Base-by-base conservation (phyloP, 2,329 filamentous ascomycete genomes). In the Aspergillus texensis region DNA sequence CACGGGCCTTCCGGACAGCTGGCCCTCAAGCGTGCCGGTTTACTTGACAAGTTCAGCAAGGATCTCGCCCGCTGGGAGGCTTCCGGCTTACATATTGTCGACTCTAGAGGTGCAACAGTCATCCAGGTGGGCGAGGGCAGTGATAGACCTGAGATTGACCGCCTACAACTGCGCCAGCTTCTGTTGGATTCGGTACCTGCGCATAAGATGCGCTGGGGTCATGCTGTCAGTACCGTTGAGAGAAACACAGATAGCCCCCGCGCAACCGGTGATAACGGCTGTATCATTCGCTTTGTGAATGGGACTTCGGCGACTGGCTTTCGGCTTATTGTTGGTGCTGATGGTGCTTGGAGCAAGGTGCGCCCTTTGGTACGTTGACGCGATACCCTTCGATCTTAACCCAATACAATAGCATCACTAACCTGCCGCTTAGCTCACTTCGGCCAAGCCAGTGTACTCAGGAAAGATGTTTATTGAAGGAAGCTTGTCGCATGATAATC, bases 311-410 rank as follows among this genome's bases (percentile, higher is more conserved):
- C 75, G 24, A 68, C 65, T 2, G 78, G 74, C 0, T 82, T 82
- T 65, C 72, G 77, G 46, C 76, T 85, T 3, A 74, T 85, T 6
- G 77, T 85, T 24, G 83, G 83, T 5, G 81, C 79, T 11, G 82
- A 84, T 67, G 82, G 82, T 6, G 79, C 80, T 1, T 83, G 80
- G 79, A 82, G 79, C 9, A 82, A 78, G 63, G 55, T 74, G 3
- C 68, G 72, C 58, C 67, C 60, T 41, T 48, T 77, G 66, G 73
- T 77, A 70, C 56, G 70, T 68, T 30, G 10, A 34, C 16, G n/a
- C 36, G 30, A n/a, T 16, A 39, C 1, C 36, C 9, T 32, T 26
- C 24, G 2, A 45, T 24, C 11, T 11, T 14, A 8, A 21, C 2
- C 1, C n/a, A 12, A 24, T 5, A 24, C 10, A 8, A 5, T 24